Percentiles rank a stretch among this genome's conserved stretches.
Evolutionary conservation across 495 filamentous ascomycete species (phyloP).

Genomic region (Usnea hakonensis): DNA sequence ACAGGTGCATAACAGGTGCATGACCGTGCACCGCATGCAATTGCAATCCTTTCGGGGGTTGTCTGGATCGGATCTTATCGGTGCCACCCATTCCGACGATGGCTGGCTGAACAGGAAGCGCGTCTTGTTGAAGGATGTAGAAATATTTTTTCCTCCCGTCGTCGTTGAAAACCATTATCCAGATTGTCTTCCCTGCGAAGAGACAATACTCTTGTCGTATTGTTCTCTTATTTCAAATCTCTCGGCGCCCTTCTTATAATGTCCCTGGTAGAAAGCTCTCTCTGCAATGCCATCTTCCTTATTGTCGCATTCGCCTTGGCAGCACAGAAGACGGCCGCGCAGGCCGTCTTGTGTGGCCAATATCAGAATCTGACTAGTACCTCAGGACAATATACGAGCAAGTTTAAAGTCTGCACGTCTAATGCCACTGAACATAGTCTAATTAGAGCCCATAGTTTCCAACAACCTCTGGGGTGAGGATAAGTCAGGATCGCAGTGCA

Average conservation of each 20-base stretch:
- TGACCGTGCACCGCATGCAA: background rate
- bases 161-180: background rate
- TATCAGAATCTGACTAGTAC: background rate
- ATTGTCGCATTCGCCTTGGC: background rate
- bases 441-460: background rate
- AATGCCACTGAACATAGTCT: background rate
- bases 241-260: background rate
- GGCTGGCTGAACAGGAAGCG: background rate
- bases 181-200: background rate
- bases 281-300: background rate
- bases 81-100: background rate
- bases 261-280: background rate
- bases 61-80: background rate
- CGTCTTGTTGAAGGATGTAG: background rate
- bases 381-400: background rate
- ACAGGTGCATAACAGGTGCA: background rate
- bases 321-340: background rate
- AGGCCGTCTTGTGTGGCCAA: conserved; percentile 4
- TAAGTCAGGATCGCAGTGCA: background rate
- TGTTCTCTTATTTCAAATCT: background rate
- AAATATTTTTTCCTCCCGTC: background rate
- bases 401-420: background rate
- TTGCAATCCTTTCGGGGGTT: background rate
- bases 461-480: background rate
- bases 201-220: background rate